Evolutionary conservation across 768 basidiomycete genomes (phyloP).

Genomic region (Vishniacozyma victoriae): DNA sequence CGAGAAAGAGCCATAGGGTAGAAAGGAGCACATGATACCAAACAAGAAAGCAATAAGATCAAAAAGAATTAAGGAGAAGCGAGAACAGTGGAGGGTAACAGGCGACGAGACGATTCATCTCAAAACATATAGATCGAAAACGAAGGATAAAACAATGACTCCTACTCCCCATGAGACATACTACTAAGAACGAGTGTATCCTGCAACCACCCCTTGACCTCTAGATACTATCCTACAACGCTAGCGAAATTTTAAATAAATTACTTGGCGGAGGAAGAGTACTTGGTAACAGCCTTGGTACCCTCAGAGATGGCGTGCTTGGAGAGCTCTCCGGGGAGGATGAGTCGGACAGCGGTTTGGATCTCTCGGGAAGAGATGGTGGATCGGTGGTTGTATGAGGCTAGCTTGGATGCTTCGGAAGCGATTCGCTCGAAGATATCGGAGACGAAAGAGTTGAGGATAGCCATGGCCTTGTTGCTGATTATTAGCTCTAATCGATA

Average conservation of each 20-base stretch:
- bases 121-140: constrained; percentile 14
- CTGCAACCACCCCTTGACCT: neutral
- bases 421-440: constrained; percentile 62
- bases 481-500: constrained; percentile 47
- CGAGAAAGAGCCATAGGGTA: too few species aligned
- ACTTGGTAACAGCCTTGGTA: constrained; percentile 66
- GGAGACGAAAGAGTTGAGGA: constrained; percentile 92
- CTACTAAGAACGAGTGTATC: neutral
- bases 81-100: too few species aligned
- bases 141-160: constrained; percentile 10
- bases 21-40: too few species aligned
- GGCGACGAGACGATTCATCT: constrained; percentile 1
- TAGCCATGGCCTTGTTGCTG: constrained; percentile 91
- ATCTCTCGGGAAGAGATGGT: constrained; percentile 98
- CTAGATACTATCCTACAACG: neutral
- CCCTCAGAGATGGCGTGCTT: constrained; percentile 94
- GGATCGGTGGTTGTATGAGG: constrained; percentile 95
- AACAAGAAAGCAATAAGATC: too few species aligned
- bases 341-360: constrained; percentile 91
- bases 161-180: neutral
- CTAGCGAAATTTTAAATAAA: neutral
- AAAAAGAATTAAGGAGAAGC: too few species aligned
- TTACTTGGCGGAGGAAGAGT: constrained; percentile 48
- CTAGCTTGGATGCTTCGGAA: constrained; percentile 60
- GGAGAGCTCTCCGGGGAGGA: constrained; percentile 91